Evolutionary conservation across 495 filamentous ascomycete genomes (phyloP), one percentile per base, ranked within the genome.

Genomic region (Daldinia bambusicola): DNA sequence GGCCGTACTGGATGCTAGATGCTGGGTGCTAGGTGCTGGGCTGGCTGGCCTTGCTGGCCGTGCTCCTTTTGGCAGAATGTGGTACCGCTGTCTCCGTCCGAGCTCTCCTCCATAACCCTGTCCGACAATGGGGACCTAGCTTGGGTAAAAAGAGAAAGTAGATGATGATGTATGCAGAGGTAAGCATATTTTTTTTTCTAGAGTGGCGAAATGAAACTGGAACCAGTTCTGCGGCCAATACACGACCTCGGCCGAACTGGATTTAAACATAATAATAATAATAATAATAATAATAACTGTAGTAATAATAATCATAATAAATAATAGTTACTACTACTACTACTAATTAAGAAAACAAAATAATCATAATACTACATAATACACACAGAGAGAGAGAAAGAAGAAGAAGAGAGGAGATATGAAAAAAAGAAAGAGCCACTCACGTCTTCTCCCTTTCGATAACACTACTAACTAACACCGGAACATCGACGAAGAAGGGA

Each of bases 151-250:
- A 78, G 74, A 69, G 69, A 74, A 20, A 32, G 22, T 31, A 31
- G 10, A 32, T 26, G 50, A 75, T 74, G 72, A 69, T 76, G 79
- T 76, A 75, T 81, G 79, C 80, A 81, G 69, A 81, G 72, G 73
- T 71, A 77, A 75, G 76, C 78, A 78, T 76, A 75, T 77, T 75
- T 48, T 26, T 26, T 26, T 26, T 26, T 26, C 3, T 74, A 31
- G 68, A 79, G 80, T 83, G 80, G 80, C 81, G 79, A 82, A 80
- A 79, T 79, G 77, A 77, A 76, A 79, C 77, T 76, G 66, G 70
- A 80, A 76, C 75, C 75, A 74, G 61, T 64, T 72, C 74, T 77
- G 74, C 75, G 77, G 77, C 81, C 80, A 82, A 81, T 82, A 72
- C 75, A 74, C 71, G 75, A 69, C 75, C 75, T 74, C 61, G 74